Evolutionary conservation across 192 early-diverging fungal species (phyloP).

Genomic region (Linnemannia elongata): DNA sequence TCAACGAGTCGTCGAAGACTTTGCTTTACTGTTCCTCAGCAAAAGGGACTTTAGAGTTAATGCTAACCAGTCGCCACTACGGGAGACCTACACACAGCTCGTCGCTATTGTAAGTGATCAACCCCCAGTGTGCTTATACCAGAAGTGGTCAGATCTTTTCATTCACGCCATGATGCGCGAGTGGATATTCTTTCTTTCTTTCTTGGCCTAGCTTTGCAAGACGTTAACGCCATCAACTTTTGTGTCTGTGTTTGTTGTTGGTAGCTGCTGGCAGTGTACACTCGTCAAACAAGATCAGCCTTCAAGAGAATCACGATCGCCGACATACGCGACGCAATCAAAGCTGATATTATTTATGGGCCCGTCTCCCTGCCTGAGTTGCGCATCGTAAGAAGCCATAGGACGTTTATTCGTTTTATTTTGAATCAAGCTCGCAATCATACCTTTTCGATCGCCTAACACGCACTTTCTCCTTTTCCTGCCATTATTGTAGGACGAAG

Average conservation of each 20-base stretch:
- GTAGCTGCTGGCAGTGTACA: not conserved
- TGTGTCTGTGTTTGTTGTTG: not conserved
- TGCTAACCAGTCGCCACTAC: not conserved
- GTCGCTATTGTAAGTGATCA: constrained; percentile 16
- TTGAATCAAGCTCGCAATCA: not conserved
- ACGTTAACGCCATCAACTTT: not conserved
- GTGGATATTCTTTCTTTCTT: not conserved
- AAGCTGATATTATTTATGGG: not conserved
- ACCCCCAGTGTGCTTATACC: too few relatives aligned
- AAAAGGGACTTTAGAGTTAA: not conserved
- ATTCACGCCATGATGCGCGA: not conserved
- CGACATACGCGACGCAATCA: not conserved
- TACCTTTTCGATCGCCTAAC: not conserved
- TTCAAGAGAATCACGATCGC: not conserved
- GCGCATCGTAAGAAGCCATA: not conserved
- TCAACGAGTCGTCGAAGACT: constrained; percentile 9
- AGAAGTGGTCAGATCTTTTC: too few relatives aligned
- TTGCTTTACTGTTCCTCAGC: not conserved
- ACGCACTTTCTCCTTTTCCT: not conserved
- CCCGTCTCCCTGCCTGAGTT: not conserved
- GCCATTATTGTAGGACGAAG: not conserved
- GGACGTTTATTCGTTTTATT: not conserved
- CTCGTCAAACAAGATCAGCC: not conserved
- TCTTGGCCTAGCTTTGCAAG: not conserved
- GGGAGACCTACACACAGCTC: constrained; percentile 20